Conservation (phyloP, 805 yeast species). For the Lipomyces chichibuensis region DNA sequence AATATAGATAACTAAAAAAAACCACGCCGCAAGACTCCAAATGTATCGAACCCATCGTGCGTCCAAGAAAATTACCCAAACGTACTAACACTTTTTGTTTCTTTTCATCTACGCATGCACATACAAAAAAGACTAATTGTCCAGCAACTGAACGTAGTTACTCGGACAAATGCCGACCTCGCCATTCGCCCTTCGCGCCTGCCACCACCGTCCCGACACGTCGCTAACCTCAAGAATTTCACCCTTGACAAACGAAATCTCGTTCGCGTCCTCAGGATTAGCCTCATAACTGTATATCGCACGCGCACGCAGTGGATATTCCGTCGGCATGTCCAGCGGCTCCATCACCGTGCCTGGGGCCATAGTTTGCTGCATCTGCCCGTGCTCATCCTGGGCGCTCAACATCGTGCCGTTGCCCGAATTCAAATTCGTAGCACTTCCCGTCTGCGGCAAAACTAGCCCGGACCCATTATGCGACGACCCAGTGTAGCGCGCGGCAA, state of each 20-base stretch:
- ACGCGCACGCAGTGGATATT: conserved; percentile 80
- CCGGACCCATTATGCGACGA: conserved; percentile 21
- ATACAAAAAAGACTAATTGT: background rate
- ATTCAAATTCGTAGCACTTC: conserved; percentile 5
- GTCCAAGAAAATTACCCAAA: too few species aligned
- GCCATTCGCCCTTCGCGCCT: conserved; percentile 85
- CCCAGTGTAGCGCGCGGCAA: conserved; percentile 8
- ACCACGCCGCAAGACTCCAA: background rate
- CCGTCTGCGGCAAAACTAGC: background rate
- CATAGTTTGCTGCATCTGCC: background rate
- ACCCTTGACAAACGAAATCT: conserved; percentile 85
- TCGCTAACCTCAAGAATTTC: conserved; percentile 91
- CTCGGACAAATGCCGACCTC: conserved; percentile 96
- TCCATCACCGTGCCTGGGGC: conserved; percentile 37
- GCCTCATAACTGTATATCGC: conserved; percentile 89
- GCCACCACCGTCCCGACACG: conserved; percentile 98
- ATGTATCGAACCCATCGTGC: too few species aligned
- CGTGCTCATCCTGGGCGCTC: conserved; percentile 4
- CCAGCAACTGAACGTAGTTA: conserved; percentile 63
- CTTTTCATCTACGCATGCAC: background rate
- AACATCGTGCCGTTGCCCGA: conserved; percentile 16
- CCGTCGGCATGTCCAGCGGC: conserved; percentile 42
- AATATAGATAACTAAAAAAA: too few species aligned
- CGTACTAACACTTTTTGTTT: too few species aligned
- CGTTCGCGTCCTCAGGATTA: conserved; percentile 89